Percentiles rank a stretch among this genome's conserved stretches.
These are phyloP conservation scores for Phaeosphaeriaceae sp. DNA, from an alignment of 2,329 filamentous ascomycete species.

Conservation along the genomic window DNA sequence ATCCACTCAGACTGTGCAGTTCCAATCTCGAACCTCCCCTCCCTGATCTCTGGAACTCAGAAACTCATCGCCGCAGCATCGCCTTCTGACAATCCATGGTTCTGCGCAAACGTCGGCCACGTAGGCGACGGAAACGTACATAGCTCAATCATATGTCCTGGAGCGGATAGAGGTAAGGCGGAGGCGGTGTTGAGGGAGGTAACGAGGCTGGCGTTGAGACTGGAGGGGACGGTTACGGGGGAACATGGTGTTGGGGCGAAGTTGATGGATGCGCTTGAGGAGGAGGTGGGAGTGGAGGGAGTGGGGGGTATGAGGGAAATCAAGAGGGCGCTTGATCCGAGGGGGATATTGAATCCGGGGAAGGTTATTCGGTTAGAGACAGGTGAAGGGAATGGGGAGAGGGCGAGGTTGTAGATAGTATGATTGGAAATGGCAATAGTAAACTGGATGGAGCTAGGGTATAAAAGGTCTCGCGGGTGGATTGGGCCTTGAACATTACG, in stretches of 20 bases:
- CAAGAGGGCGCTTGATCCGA: slow-evolving; percentile 78
- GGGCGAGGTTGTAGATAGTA: neutral
- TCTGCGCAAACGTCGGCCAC: slow-evolving; percentile 69
- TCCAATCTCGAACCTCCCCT: slow-evolving; percentile 73
- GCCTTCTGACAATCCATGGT: slow-evolving; percentile 21
- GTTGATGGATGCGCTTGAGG: slow-evolving; percentile 79
- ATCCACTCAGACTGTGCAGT: slow-evolving; percentile 84
- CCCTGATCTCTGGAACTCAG: slow-evolving; percentile 78
- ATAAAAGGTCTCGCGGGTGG: no score
- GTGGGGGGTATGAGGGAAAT: slow-evolving; percentile 84
- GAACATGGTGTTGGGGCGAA: slow-evolving; percentile 85
- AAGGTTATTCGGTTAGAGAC: slow-evolving; percentile 65
- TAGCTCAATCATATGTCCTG: slow-evolving; percentile 38
- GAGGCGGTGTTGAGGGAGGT: slow-evolving; percentile 61
- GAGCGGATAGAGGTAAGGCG: slow-evolving; percentile 29
- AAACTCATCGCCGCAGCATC: slow-evolving; percentile 61
- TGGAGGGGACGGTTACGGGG: slow-evolving; percentile 85
- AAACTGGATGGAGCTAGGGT: no score
- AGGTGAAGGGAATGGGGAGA: slow-evolving; percentile 34
- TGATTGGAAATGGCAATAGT: no score
- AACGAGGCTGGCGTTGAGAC: slow-evolving; percentile 77
- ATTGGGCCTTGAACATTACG: no score
- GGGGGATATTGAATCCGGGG: slow-evolving; percentile 70
- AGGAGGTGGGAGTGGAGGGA: slow-evolving; percentile 76
- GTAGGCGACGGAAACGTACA: slow-evolving; percentile 68